Base-by-base conservation (phyloP, 129 eudicot genomes). In the Glebionis coronaria region DNA sequence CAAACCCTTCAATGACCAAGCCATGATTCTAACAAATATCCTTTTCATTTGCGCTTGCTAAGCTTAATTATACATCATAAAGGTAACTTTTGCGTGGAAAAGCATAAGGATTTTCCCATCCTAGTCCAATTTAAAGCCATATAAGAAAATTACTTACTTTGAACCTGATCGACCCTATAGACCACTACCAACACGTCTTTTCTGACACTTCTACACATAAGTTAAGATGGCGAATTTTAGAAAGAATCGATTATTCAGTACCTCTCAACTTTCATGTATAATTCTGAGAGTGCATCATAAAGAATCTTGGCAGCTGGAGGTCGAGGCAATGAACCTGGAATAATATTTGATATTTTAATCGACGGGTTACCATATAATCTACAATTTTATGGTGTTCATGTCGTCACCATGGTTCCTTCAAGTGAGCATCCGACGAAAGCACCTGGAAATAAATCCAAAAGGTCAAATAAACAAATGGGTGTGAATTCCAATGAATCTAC, bases 261-360 rank as follows among this genome's bases (percentile, higher is more conserved):
- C 47, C 70, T 47, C 23, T 73, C 76, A 56, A 63, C 69, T 74
- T 78, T 80, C 71, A 74, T 77, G 59, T 79, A 86, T 79, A 86
- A 56, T 70, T 82, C 80, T 57, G 92, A 77, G 67, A 86, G 78
- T 13, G 88, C 92, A 21, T n/a, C n/a, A n/a, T n/a, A n/a, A n/a
- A n/a, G n/a, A n/a, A n/a, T n/a, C n/a, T n/a, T n/a, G n/a, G n/a
- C 92, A 31, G 92, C 92, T 53, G 92, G 92, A 45, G 92, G 92
- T 64, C 80, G 67, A 21, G 88, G 85, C 65, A 86, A 74, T 31
- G 75, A 46, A 50, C 92, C 92, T 21, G 82, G 85, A 81, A 86
- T 85, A 63, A 86, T 82, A 68, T 86, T 88, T 0, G 85, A 82
- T 16, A 88, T 67, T 61, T 71, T 82, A 4, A 86, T 75, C 2